These are phyloP conservation scores for Diaporthe caulivora DNA, from an alignment of 2,329 filamentous ascomycete genomes.

Conservation along the genomic window DNA sequence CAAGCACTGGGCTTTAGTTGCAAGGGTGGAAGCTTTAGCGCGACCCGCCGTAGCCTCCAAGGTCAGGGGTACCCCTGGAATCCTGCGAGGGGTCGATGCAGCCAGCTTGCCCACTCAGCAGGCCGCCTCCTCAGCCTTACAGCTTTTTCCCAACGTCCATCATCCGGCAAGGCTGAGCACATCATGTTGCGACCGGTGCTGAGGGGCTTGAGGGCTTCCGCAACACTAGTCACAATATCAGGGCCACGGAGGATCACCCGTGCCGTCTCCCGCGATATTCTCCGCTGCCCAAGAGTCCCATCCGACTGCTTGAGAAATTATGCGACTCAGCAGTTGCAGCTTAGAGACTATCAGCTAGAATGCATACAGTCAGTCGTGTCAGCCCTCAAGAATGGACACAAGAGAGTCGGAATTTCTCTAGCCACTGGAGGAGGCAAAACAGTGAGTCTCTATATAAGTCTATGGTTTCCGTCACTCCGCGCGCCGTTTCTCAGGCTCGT, in stretches of 20 bases:
- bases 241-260: neutral
- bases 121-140: slow-evolving; percentile 28
- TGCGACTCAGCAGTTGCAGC: slow-evolving; percentile 45
- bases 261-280: neutral
- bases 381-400: slow-evolving; percentile 78
- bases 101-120: neutral
- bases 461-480: neutral
- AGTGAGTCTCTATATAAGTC: slow-evolving; percentile 57
- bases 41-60: neutral
- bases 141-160: slow-evolving; percentile 29
- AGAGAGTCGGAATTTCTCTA: slow-evolving; percentile 84
- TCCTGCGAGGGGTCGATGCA: neutral
- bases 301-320: slow-evolving; percentile 9
- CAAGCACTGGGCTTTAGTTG: neutral
- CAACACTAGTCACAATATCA: neutral
- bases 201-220: slow-evolving; percentile 19
- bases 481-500: neutral
- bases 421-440: slow-evolving; percentile 93
- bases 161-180: slow-evolving; percentile 35
- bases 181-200: slow-evolving; percentile 35
- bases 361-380: slow-evolving; percentile 85
- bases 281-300: neutral
- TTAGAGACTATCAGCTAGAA: slow-evolving; percentile 91
- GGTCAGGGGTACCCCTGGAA: slow-evolving; percentile 5
- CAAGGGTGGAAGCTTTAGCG: slow-evolving; percentile 29